Evolutionary conservation across 805 yeast species (phyloP), one percentile per base, ranked within the genome.

Genomic region (Cyberlindnera petersonii): DNA sequence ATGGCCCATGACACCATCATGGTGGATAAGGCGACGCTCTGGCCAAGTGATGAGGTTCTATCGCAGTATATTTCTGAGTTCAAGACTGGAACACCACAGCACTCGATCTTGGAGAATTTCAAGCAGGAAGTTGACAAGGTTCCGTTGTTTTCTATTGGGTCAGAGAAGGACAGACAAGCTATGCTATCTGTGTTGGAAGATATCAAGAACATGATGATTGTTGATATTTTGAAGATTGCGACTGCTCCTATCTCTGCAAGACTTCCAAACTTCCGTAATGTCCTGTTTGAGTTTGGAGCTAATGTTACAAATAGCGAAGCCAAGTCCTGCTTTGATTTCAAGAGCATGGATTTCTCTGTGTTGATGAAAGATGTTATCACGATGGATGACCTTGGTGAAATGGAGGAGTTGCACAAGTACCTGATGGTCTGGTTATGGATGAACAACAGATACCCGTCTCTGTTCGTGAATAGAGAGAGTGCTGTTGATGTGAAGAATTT

Each of bases 11-110:
- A 79, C 0, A 69, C 79, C 5, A 63, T 69, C 16, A 69, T 71
- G 38, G 59, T 89, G 6, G 49, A 61, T 2, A 69, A 71, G 28
- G 96, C 95, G 0, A 70, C 75, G 9, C 60, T 86, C n/a, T 82
- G 89, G 83, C 96, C 97, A 1, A 79, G 88, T 1, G 79, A 75
- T 44, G 71, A 73, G 17, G 63, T 85, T n/a, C 77, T 93, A 75
- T 70, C 75, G 2, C 73, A 72, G 34, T 78, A 81, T 49, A 74
- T 82, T 50, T 71, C 82, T 9, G 74, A 76, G 50, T 77, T 79
- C 48, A 75, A 84, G 3, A 63, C 70, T 3, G 64, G 69, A 2
- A 68, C 75, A 1, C 63, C 71, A 1, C 62, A 79, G 17, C 59
- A 63, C 20, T 59, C 65, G 5, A 65, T 83, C 31, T 65, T 82